phyloP scores from a whole-genome alignment of 2,329 filamentous ascomycete species.

The Dryadomyces quercivorus region DNA sequence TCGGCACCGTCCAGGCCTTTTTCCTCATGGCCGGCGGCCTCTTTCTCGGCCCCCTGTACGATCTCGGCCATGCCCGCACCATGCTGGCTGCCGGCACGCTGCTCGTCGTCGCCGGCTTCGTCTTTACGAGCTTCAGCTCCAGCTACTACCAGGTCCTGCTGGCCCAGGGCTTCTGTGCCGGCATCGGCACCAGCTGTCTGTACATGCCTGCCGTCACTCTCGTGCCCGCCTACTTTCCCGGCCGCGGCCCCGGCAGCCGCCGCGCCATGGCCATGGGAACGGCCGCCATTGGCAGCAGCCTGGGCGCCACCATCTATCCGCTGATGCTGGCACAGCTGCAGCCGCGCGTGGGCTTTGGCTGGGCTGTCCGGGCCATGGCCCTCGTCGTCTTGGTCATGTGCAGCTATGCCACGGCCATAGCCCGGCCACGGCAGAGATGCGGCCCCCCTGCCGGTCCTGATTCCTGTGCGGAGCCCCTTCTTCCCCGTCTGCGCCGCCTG shows the following conservation, averaged over 20 bases:
- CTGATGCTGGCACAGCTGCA: conserved; percentile 14
- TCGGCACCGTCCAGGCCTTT: conserved; percentile 28
- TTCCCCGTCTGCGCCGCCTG: conserved; percentile 17
- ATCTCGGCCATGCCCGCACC: conserved; percentile 27
- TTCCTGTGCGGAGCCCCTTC: not conserved
- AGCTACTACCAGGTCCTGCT: conserved; percentile 30
- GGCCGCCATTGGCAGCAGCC: conserved; percentile 9
- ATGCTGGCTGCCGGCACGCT: conserved; percentile 23
- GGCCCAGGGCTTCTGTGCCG: conserved; percentile 25
- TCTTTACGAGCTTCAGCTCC: conserved; percentile 32
- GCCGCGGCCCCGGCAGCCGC: not conserved
- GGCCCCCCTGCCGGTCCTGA: not conserved
- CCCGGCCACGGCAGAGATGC: not conserved
- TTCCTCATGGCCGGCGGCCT: conserved; percentile 27
- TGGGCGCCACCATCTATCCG: conserved; percentile 17
- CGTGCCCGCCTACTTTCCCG: conserved; percentile 22
- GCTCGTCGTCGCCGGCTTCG: conserved; percentile 26
- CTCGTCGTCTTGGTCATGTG: not conserved
- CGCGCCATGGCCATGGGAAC: conserved; percentile 15
- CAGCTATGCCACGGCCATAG: not conserved
- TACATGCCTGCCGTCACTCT: conserved; percentile 25
- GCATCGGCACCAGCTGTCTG: conserved; percentile 22
- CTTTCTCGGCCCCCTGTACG: conserved; percentile 28
- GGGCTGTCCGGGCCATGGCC: conserved; percentile 16
- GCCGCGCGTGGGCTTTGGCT: conserved; percentile 12